A percentile compares a stretch with the other conserved stretches of the same genome.
These are phyloP conservation scores for Clitoria ternatea DNA, from an alignment of 306 rosid genomes.

Conservation along the genomic window DNA sequence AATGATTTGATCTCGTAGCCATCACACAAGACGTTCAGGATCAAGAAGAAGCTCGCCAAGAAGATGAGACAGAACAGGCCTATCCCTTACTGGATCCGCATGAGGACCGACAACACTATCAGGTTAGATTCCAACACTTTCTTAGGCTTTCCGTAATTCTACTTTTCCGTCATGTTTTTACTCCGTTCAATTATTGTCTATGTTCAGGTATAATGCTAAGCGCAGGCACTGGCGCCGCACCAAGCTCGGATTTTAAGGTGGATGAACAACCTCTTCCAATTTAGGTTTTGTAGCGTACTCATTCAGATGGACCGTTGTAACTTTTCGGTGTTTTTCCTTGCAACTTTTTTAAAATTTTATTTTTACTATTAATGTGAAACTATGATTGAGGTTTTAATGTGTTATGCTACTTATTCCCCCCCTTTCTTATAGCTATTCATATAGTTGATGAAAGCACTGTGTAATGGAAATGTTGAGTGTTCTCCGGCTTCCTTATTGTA, in stretches of 20 bases:
- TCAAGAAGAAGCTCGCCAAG: constrained; percentile 94
- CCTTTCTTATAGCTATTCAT: neutral
- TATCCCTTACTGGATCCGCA: constrained; percentile 81
- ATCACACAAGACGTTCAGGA: constrained; percentile 80
- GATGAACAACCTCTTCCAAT: neutral
- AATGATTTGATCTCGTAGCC: constrained; percentile 42
- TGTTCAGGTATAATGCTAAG: constrained; percentile 71
- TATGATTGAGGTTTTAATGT: neutral
- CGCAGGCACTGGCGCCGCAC: constrained; percentile 98
- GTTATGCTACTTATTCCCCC: neutral
- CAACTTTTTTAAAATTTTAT: neutral
- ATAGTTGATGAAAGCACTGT: neutral
- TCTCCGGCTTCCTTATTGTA: neutral
- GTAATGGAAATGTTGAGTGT: neutral
- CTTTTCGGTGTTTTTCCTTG: neutral
- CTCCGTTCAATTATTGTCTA: neutral
- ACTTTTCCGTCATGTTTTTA: neutral
- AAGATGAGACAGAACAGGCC: constrained; percentile 96
- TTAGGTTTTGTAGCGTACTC: constrained; percentile 4
- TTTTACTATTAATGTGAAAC: neutral
- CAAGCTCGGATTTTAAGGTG: constrained; percentile 69
- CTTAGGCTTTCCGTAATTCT: neutral
- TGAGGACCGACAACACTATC: constrained; percentile 83
- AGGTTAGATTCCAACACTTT: constrained; percentile 31
- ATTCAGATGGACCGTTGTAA: neutral